Evolutionary conservation across 2,329 filamentous ascomycete species (phyloP), one percentile per base, ranked within the genome.

Genomic region (Colletotrichum shisoi): DNA sequence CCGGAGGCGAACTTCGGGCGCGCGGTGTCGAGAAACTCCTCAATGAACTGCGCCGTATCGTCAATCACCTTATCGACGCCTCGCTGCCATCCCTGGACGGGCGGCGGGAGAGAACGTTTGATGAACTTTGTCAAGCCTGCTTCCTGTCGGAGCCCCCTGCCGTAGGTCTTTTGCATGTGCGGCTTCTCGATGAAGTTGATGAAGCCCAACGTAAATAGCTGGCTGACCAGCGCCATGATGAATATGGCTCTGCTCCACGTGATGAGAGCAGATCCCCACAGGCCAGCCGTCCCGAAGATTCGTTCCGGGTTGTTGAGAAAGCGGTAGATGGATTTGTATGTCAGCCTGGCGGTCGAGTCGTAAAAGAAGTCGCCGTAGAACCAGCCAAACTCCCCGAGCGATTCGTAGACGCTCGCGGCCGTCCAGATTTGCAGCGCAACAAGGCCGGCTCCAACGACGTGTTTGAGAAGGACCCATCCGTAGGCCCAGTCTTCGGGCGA

Each of bases 331-430:
- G 94, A 96, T 72, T 91, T 93, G 79, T 99, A 99, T 0, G 92
- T 98, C 69, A 98, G 84, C 79, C 95, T 96, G 13, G 90, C 90
- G 12, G 89, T 87, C 52, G 92, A 90, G 69, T 97, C 93, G 76
- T 95, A 97, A 84, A 99, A 98, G 82, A 98, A 99, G 76, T 99
- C 95, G 19, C 95, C 95, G 75, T 94, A 98, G 83, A 98, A 98
- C 94, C 94, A 99, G 73, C 95, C 95, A 74, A 98, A 99, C 75
- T 99, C 95, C 63, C 95, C 95, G 0, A 99, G 87, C 2, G 93
- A 96, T 57, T 97, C 93, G 77, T 98, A 96, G 71, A 98, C 94
- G 77, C 93, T 97, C 71, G 91, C 83, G 1, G 93, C 90, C 1
- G 94, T 97, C 95, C 95, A 99, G 19, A 96, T 79, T 74, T 99